Conservation (phyloP, 805 yeast genomes). For the Wickerhamomyces strasburgensis region DNA sequence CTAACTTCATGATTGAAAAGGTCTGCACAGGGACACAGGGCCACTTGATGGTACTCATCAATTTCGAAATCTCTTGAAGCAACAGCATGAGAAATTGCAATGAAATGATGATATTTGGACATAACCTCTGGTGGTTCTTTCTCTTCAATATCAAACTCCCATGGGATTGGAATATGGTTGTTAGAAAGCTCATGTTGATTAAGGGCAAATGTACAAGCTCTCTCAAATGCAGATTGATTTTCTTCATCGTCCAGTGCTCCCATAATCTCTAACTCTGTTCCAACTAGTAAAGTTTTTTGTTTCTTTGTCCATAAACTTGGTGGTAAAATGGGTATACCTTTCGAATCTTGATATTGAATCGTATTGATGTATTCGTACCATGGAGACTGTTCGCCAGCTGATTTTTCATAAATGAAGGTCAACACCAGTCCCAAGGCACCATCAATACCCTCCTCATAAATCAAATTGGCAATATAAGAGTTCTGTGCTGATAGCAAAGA, state of each 20-base stretch:
- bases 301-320: slow-evolving; percentile 60
- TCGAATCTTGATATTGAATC: slow-evolving; percentile 32
- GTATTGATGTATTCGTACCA: slow-evolving; percentile 67
- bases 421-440: slow-evolving; percentile 67
- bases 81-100: slow-evolving; percentile 53
- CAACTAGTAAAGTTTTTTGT: slow-evolving; percentile 43
- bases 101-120: slow-evolving; percentile 40
- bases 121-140: slow-evolving; percentile 22
- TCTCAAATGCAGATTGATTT: slow-evolving; percentile 33
- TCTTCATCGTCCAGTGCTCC: slow-evolving; percentile 54
- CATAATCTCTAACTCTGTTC: slow-evolving; percentile 55
- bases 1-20: slow-evolving; percentile 68
- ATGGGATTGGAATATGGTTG: slow-evolving; percentile 27
- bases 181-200: slow-evolving; percentile 22
- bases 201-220: slow-evolving; percentile 31
- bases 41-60: slow-evolving; percentile 68
- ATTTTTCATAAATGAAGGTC: slow-evolving; percentile 67
- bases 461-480: slow-evolving; percentile 58
- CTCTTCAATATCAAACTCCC: slow-evolving; percentile 24
- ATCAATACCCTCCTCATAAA: slow-evolving; percentile 52
- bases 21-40: slow-evolving; percentile 89
- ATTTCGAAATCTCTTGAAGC: slow-evolving; percentile 79
- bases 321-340: slow-evolving; percentile 40
- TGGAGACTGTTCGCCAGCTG: slow-evolving; percentile 60
- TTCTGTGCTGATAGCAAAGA: slow-evolving; percentile 54